Evolutionary conservation across 2,329 filamentous ascomycete species (phyloP).

Genomic region (Fusarium cicatricum): DNA sequence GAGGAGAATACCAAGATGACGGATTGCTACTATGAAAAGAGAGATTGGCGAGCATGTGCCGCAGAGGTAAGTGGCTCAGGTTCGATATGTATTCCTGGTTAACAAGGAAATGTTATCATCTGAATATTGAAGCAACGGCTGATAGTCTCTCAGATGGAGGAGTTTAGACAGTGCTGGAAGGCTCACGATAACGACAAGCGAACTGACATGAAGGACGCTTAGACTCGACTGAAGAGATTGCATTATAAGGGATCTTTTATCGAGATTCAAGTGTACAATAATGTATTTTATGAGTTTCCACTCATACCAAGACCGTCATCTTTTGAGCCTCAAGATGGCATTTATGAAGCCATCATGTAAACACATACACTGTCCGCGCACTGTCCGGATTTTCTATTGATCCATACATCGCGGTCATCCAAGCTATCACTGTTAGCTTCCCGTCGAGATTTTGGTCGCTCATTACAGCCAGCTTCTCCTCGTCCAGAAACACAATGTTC

Average conservation of each 20-base stretch:
- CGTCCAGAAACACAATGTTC: conserved; percentile 43
- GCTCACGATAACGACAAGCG: conserved; percentile 84
- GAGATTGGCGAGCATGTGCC: conserved; percentile 91
- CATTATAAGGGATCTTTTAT: not conserved
- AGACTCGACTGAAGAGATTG: not conserved
- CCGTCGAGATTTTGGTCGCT: conserved; percentile 1
- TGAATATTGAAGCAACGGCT: conserved; percentile 5
- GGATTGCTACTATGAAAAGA: conserved; percentile 95
- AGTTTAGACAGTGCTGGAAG: conserved; percentile 92
- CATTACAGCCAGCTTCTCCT: not conserved
- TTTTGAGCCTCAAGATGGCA: not conserved
- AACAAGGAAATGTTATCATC: not conserved
- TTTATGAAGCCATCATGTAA: conserved; percentile 25
- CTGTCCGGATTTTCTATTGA: conserved; percentile 31
- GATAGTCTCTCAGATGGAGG: conserved; percentile 74
- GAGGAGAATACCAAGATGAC: conserved; percentile 91
- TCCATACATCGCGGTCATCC: conserved; percentile 1
- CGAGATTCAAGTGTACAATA: conserved; percentile 1
- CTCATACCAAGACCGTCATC: too few relatives aligned
- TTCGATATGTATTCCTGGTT: not conserved
- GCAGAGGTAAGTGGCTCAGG: conserved; percentile 73
- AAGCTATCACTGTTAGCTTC: conserved; percentile 19
- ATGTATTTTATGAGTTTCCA: too few relatives aligned
- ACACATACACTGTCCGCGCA: conserved; percentile 13
- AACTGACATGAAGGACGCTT: conserved; percentile 77